phyloP scores from a whole-genome alignment of 2,329 filamentous ascomycete genomes.

The Ophiostoma australiae region DNA sequence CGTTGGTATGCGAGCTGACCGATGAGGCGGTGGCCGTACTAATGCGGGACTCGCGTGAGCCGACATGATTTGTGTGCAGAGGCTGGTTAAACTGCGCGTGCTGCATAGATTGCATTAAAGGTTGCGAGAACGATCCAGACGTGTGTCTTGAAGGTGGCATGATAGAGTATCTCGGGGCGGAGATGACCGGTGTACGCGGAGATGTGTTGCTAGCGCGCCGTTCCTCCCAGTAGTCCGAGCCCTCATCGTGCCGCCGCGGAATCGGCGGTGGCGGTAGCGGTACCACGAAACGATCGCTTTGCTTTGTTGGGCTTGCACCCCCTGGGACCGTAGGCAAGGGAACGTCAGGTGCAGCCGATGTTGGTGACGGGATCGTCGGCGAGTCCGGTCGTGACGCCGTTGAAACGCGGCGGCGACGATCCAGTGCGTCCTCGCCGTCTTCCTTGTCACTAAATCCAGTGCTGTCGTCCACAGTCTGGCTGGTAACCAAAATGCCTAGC shows the following conservation, averaged over 20 bases:
- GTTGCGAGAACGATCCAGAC: not conserved
- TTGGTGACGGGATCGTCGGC: slow-evolving; percentile 26
- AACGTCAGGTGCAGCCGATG: not conserved
- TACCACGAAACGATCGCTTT: not conserved
- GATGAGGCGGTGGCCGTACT: slow-evolving; percentile 27
- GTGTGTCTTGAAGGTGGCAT: slow-evolving; percentile 1
- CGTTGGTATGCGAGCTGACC: slow-evolving; percentile 21
- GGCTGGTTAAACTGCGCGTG: slow-evolving; percentile 14
- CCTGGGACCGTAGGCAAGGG: slow-evolving; percentile 8
- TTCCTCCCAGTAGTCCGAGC: slow-evolving; percentile 18
- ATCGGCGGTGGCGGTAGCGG: slow-evolving; percentile 14
- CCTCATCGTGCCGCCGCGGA: slow-evolving; percentile 20
- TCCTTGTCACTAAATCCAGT: not conserved
- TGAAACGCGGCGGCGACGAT: slow-evolving; percentile 25
- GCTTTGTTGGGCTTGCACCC: not conserved
- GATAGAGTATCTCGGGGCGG: not conserved
- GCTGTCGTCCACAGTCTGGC: not conserved
- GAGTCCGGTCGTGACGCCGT: slow-evolving; percentile 27
- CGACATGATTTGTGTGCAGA: not conserved
- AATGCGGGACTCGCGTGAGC: slow-evolving; percentile 23
- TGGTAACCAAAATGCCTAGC: slow-evolving; percentile 9
- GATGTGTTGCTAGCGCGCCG: slow-evolving; percentile 15
- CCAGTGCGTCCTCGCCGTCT: slow-evolving; percentile 10
- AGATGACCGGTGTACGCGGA: not conserved
- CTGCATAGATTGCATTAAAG: not conserved